Percentiles rank a stretch among this genome's conserved stretches.
Evolutionary conservation across 306 rosid species (phyloP).

Genomic region (Prinsepia uniflora): DNA sequence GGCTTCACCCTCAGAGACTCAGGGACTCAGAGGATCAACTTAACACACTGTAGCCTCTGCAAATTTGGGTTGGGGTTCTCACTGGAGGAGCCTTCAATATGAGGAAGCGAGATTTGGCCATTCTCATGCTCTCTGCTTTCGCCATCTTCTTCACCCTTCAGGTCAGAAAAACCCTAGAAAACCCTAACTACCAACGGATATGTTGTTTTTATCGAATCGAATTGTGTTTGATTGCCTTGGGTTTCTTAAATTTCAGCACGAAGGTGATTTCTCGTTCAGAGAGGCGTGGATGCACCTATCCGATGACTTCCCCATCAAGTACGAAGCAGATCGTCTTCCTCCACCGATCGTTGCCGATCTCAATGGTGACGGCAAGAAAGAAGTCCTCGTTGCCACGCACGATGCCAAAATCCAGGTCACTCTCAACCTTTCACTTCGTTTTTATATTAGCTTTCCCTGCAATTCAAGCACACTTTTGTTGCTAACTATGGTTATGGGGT

Average conservation of each 20-base stretch:
- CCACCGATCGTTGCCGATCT: conserved; percentile 91
- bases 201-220: background rate
- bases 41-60: background rate
- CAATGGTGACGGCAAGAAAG: conserved; percentile 95
- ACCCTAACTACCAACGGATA: background rate
- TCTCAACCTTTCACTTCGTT: background rate
- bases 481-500: background rate
- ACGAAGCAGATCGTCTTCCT: conserved; percentile 91
- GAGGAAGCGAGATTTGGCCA: conserved; percentile 99
- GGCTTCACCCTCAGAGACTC: background rate
- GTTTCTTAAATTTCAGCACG: conserved; percentile 51
- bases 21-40: background rate
- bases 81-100: conserved; percentile 25
- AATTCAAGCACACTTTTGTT: background rate
- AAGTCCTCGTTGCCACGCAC: conserved; percentile 84
- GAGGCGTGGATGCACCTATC: conserved; percentile 95
- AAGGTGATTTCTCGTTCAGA: conserved; percentile 86
- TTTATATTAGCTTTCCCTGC: background rate
- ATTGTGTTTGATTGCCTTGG: conserved; percentile 1
- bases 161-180: conserved; percentile 32
- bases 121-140: conserved; percentile 95
- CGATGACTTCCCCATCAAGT: conserved; percentile 90
- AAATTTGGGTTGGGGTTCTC: background rate
- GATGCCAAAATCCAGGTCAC: conserved; percentile 94
- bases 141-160: conserved; percentile 98